These are phyloP conservation scores for Pythium brachiatum DNA, from an alignment of 352 stramenopile genomes.

Conservation along the genomic window DNA sequence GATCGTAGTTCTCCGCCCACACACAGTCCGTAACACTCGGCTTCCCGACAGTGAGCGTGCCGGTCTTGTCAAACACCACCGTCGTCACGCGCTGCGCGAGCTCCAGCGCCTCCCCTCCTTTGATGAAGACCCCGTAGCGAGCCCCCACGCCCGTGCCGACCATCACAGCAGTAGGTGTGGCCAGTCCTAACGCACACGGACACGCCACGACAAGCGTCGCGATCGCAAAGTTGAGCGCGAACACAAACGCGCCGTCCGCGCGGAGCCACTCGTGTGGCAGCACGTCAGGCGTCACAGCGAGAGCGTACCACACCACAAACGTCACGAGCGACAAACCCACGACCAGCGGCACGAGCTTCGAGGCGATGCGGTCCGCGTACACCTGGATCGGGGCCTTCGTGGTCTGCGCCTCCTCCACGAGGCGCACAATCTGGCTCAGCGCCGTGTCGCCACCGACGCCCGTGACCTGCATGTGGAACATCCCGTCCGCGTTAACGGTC, in stretches of 20 bases:
- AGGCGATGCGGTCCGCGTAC: constrained; percentile 95
- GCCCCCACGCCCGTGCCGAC: constrained; percentile 97
- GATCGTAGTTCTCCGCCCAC: too few relatives aligned
- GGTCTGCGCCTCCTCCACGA: constrained; percentile 98
- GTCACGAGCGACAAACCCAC: constrained; percentile 91
- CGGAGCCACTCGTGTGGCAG: constrained; percentile 37
- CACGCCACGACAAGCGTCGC: constrained; percentile 98
- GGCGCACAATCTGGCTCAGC: constrained; percentile 96
- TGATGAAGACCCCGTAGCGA: constrained; percentile 97
- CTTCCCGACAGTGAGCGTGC: constrained; percentile 93
- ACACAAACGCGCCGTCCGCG: constrained; percentile 60
- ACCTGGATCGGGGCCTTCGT: constrained; percentile 97
- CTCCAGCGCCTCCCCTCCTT: constrained; percentile 94
- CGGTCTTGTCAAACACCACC: constrained; percentile 99
- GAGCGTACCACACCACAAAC: constrained; percentile 93
- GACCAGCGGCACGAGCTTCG: constrained; percentile 96
- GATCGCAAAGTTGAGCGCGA: constrained; percentile 97
- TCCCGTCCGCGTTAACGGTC: constrained; percentile 90
- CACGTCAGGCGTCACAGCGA: constrained; percentile 59
- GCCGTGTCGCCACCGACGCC: constrained; percentile 92
- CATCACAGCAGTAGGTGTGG: constrained; percentile 98
- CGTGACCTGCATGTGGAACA: constrained; percentile 93
- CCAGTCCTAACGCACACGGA: constrained; percentile 97
- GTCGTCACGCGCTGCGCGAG: constrained; percentile 91
- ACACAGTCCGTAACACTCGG: neutral